Evolutionary conservation across 2,329 filamentous ascomycete species (phyloP).

Genomic region (Trichophyton equinum): DNA sequence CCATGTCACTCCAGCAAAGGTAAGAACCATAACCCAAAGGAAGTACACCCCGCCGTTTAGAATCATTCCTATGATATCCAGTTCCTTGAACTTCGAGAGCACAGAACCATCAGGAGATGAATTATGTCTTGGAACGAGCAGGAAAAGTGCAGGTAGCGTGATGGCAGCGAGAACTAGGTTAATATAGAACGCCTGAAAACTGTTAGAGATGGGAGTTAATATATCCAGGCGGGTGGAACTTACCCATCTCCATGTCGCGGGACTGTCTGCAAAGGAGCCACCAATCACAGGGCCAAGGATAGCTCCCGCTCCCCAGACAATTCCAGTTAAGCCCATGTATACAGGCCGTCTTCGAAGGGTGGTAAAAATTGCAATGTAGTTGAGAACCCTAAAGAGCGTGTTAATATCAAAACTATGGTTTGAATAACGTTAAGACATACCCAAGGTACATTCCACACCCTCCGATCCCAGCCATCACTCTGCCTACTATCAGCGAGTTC

Average conservation of each 20-base stretch:
- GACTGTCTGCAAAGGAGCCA: slow-evolving; percentile 21
- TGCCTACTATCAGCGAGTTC: slow-evolving; percentile 35
- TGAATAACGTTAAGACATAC: slow-evolving; percentile 5
- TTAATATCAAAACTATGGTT: not conserved
- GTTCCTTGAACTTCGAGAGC: slow-evolving; percentile 16
- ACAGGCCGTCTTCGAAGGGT: slow-evolving; percentile 16
- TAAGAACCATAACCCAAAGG: slow-evolving; percentile 36
- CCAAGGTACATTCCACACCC: slow-evolving; percentile 24
- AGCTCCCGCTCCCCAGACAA: slow-evolving; percentile 27
- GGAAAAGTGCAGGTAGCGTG: not conserved
- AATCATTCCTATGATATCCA: slow-evolving; percentile 36
- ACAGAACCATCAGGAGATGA: not conserved
- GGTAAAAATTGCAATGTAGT: slow-evolving; percentile 17
- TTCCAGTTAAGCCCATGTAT: slow-evolving; percentile 25
- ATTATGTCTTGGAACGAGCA: slow-evolving; percentile 1
- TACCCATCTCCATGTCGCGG: slow-evolving; percentile 26
- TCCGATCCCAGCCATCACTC: slow-evolving; percentile 25
- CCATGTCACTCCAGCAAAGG: slow-evolving; percentile 39
- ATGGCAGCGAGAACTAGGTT: slow-evolving; percentile 34
- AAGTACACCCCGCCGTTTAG: slow-evolving; percentile 32
- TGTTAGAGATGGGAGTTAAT: not conserved
- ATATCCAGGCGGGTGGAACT: not conserved
- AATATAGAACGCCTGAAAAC: slow-evolving; percentile 35
- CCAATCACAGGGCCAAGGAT: slow-evolving; percentile 30
- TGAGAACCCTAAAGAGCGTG: slow-evolving; percentile 13